These are phyloP conservation scores for Didymosphaeria variabile DNA, from an alignment of 2,329 filamentous ascomycete species.

Conservation along the genomic window DNA sequence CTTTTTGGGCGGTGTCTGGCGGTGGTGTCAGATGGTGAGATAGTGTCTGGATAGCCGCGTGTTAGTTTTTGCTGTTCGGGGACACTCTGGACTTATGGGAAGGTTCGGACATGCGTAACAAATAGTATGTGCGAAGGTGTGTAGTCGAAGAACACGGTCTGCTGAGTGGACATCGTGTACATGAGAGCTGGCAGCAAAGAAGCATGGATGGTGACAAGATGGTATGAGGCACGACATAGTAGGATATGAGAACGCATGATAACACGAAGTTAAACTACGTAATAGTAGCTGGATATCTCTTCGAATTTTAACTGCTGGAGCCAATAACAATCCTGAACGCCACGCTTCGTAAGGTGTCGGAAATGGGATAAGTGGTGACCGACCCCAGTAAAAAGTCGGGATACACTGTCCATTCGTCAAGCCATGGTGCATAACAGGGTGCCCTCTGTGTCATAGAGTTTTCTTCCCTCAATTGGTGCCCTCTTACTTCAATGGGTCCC, in stretches of 20 bases:
- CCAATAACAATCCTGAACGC: background rate
- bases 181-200: background rate
- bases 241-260: too few species aligned
- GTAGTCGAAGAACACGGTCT: background rate
- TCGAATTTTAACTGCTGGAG: background rate
- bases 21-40: background rate
- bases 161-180: background rate
- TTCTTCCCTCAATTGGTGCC: background rate
- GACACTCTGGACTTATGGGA: too few species aligned
- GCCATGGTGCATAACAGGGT: background rate
- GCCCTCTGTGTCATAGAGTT: background rate
- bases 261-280: background rate
- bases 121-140: too few species aligned
- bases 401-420: background rate
- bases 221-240: background rate
- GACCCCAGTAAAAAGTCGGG: background rate
- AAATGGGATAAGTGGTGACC: background rate
- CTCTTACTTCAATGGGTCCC: background rate
- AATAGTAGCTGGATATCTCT: slow-evolving; percentile 10
- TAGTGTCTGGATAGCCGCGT: background rate
- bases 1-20: slow-evolving; percentile 14
- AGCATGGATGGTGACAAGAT: background rate
- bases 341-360: background rate
- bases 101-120: too few species aligned
- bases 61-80: too few species aligned